Evolutionary conservation across 169 alveolate species (phyloP).

Genomic region (Plasmodium blacklocki): DNA sequence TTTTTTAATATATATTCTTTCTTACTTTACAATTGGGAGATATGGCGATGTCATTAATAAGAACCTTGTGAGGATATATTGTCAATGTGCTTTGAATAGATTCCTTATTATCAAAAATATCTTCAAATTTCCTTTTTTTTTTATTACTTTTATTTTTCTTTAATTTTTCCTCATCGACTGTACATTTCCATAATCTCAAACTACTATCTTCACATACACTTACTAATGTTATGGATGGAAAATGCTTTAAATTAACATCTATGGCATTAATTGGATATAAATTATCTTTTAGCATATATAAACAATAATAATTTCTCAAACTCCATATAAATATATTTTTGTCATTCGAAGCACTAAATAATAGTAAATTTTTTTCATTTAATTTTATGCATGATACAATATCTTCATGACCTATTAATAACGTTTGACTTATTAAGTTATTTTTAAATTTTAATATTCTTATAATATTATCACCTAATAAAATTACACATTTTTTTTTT

Average conservation of each 20-base stretch:
- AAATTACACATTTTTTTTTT: conserved; percentile 23
- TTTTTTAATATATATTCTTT: not conserved
- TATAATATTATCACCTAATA: conserved; percentile 68
- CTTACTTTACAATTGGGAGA: conserved; percentile 63
- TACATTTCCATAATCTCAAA: conserved; percentile 62
- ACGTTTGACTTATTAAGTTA: conserved; percentile 40
- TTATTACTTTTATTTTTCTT: conserved; percentile 16
- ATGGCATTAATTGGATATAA: conserved; percentile 67
- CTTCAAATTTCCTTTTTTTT: conserved; percentile 53
- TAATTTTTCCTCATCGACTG: conserved; percentile 5
- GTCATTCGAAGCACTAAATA: conserved; percentile 76
- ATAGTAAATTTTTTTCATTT: conserved; percentile 29
- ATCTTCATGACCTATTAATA: conserved; percentile 74
- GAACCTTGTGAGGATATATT: conserved; percentile 57
- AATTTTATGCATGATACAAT: conserved; percentile 61
- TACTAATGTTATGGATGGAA: conserved; percentile 35
- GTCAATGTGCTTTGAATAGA: conserved; percentile 38
- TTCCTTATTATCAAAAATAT: conserved; percentile 30
- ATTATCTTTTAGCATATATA: conserved; percentile 70
- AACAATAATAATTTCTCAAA: conserved; percentile 30
- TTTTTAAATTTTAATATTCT: conserved; percentile 56
- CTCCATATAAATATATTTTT: conserved; percentile 71
- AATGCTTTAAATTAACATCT: conserved; percentile 50
- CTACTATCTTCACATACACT: conserved; percentile 77
- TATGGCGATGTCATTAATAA: conserved; percentile 64